Percentiles rank a stretch among this genome's conserved stretches.
Evolutionary conservation across 2,329 filamentous ascomycete species (phyloP).

Genomic region (Aspergillus ruber): DNA sequence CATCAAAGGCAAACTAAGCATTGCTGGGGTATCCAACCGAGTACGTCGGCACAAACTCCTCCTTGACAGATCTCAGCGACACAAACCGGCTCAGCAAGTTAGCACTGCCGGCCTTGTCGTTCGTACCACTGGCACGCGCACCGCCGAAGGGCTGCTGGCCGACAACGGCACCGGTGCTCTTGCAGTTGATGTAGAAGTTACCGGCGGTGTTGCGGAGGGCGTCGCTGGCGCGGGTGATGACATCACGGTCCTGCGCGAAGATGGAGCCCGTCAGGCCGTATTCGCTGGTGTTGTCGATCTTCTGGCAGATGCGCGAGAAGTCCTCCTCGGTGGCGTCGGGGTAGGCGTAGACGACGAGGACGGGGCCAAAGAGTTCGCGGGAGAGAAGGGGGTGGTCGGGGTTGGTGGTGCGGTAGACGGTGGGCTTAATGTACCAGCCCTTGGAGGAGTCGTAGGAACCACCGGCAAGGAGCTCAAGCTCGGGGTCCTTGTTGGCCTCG

Average conservation of each 20-base stretch:
- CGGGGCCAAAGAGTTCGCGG: conserved; percentile 75
- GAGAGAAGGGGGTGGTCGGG: conserved; percentile 67
- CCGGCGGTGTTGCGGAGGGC: conserved; percentile 33
- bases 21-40: conserved; percentile 67
- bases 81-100: conserved; percentile 61
- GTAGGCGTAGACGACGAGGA: conserved; percentile 71
- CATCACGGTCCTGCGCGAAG: conserved; percentile 35
- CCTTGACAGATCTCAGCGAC: conserved; percentile 63
- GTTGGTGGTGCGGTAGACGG: conserved; percentile 69
- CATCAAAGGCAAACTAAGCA: conserved; percentile 40
- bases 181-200: conserved; percentile 41
- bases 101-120: conserved; percentile 65
- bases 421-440: conserved; percentile 80
- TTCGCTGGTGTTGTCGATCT: conserved; percentile 35
- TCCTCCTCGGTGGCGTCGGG: conserved; percentile 57
- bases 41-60: conserved; percentile 62
- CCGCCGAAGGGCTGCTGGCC: conserved; percentile 69
- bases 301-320: conserved; percentile 54
- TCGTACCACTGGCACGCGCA: conserved; percentile 61
- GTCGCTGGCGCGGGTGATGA: conserved; percentile 29
- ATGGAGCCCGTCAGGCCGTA: conserved; percentile 41
- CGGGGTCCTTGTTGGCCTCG: conserved; percentile 66
- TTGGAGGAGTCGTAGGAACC: conserved; percentile 70
- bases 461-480: conserved; percentile 66
- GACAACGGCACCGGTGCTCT: conserved; percentile 62